phyloP scores from a whole-genome alignment of 176 grass and related monocot species.

The Avena eriantha region DNA sequence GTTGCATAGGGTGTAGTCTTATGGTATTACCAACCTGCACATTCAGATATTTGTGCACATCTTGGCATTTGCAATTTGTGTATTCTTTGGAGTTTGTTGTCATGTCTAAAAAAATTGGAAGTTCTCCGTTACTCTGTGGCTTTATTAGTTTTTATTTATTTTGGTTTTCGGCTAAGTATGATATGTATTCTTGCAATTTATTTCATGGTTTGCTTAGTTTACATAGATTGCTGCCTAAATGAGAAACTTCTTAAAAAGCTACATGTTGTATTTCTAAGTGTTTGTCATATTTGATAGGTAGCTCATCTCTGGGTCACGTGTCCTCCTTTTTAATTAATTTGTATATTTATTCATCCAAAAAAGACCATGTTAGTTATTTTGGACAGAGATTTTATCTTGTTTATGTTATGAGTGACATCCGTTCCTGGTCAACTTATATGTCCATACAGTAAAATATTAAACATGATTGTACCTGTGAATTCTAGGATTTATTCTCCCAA shows the following conservation, averaged over 20 bases:
- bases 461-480: not conserved
- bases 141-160: not conserved
- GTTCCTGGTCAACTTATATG: not conserved
- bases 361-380: not conserved
- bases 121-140: not conserved
- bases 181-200: not conserved
- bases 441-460: not conserved
- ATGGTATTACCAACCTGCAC: not conserved
- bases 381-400: not conserved
- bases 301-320: not conserved
- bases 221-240: conserved; percentile 25
- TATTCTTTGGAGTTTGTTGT: not conserved
- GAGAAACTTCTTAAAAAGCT: conserved; percentile 45
- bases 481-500: not conserved
- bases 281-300: conserved; percentile 57
- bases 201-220: not conserved
- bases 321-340: not conserved
- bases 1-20: not conserved
- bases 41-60: not conserved
- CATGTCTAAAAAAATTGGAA: not conserved
- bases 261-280: conserved; percentile 50
- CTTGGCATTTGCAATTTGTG: not conserved
- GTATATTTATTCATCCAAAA: not conserved
- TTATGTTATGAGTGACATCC: not conserved
- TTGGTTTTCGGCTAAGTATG: not conserved